Percentiles rank a stretch among this genome's conserved stretches.
These are phyloP conservation scores for Exophiala oligosperma DNA, from an alignment of 2,329 filamentous ascomycete species.

Conservation along the genomic window DNA sequence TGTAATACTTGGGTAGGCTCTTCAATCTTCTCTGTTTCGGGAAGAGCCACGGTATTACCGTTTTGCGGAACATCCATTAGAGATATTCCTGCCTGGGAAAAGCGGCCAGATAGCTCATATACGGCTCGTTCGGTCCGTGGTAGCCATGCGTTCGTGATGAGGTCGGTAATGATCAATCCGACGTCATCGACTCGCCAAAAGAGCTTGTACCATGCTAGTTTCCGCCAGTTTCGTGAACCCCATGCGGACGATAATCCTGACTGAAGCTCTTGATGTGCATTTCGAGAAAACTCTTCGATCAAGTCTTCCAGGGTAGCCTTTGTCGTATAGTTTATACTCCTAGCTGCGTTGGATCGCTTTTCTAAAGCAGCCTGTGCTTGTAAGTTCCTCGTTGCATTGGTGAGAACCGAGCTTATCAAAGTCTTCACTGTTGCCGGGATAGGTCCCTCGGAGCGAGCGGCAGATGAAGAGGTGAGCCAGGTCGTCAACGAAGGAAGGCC, in stretches of 20 bases:
- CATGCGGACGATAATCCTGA: constrained; percentile 78
- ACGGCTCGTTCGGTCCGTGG: constrained; percentile 74
- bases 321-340: constrained; percentile 38
- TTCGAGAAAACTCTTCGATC: constrained; percentile 73
- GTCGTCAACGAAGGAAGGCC: constrained; percentile 64
- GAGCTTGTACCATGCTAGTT: constrained; percentile 89
- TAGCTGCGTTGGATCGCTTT: constrained; percentile 32
- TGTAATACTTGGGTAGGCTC: constrained; percentile 17
- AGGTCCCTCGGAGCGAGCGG: constrained; percentile 38
- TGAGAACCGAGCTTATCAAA: constrained; percentile 67
- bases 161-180: constrained; percentile 75
- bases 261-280: constrained; percentile 79
- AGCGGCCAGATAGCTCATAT: constrained; percentile 78
- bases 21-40: neutral
- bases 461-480: constrained; percentile 56
- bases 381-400: constrained; percentile 36
- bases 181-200: constrained; percentile 96
- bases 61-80: constrained; percentile 11
- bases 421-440: constrained; percentile 67
- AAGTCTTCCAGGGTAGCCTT: constrained; percentile 56
- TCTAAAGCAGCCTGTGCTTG: constrained; percentile 33
- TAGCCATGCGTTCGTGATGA: constrained; percentile 75
- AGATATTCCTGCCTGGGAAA: constrained; percentile 60
- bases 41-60: neutral
- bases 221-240: constrained; percentile 71